Evolutionary conservation across 129 eudicot genomes (phyloP), one percentile per base, ranked within the genome.

Genomic region (Helichrysum umbraculigerum): DNA sequence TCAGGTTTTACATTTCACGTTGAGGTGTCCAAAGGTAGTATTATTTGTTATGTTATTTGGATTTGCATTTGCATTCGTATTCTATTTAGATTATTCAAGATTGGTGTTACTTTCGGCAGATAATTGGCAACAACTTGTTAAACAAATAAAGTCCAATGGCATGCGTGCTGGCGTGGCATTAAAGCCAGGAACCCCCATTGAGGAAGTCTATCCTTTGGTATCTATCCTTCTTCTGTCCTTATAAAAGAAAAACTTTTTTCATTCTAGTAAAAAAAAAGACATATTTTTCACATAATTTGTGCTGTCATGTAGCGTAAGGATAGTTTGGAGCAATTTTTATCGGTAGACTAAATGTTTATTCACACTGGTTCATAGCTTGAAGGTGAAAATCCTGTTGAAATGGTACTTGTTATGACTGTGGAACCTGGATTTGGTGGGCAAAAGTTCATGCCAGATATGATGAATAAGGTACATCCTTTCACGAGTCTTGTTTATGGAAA

Each of bases 381-480:
- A 58, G 88, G 84, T 68, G 84, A 87, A 82, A 78, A 77, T 73
- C 85, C 93, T 20, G 97, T 91, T 84, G 97, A 94, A 78, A 81
- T 94, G 97, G 96, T 94, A 63, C 97, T 94, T 76, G 92, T 94
- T 34, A 94, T 94, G 99, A 94, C 99, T 4, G 94, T 94, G 33
- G 94, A 89, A 78, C 99, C 99, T 79, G 99, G 93, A 73, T 94
- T 94, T 79, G 96, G 99, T 77, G 97, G 99, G 54, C 99, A 94
- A 82, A 94, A 91, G 78, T 91, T 94, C 77, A 91, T 94, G 90
- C 92, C 97, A 30, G 92, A 94, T 74, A 94, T 80, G 89, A 94
- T 94, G 99, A 89, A 87, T 77, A 94, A 91, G 96, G 99, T 94
- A 71, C 58, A 54, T 37, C 16, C 17, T 1, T 11, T 22, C 32